Evolutionary conservation across 225 moss, liverwort and hornwort genomes (phyloP).

Genomic region (Straminergon stramineum): DNA sequence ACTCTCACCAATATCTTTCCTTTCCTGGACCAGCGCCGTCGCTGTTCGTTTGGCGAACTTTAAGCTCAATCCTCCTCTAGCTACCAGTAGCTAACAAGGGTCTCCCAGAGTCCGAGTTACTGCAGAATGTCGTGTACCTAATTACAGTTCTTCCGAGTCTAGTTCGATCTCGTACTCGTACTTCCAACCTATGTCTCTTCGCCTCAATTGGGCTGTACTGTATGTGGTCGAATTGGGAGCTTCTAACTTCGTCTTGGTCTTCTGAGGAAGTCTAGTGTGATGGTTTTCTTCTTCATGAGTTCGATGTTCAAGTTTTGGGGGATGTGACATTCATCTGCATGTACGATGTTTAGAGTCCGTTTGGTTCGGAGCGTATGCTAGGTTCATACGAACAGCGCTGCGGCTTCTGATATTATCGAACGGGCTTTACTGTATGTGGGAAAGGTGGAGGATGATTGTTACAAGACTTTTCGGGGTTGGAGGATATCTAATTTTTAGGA

Average conservation of each 20-base stretch:
- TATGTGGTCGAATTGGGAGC: neutral
- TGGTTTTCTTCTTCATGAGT: rapidly evolving
- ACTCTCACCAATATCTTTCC: neutral
- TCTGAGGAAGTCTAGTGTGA: neutral
- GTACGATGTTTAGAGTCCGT: neutral
- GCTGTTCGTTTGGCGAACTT: neutral
- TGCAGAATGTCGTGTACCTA: neutral
- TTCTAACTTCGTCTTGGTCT: too few species aligned
- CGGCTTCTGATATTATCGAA: too few species aligned
- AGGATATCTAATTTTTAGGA: neutral
- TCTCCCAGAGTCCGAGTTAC: neutral
- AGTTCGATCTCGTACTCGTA: neutral
- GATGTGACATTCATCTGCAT: neutral
- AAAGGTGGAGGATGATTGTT: neutral
- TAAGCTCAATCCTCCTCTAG: neutral
- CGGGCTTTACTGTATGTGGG: neutral
- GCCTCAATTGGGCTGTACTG: neutral
- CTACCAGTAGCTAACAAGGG: too few species aligned
- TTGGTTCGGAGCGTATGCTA: neutral
- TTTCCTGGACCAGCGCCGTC: neutral
- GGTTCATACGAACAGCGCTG: neutral
- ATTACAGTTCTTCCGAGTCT: neutral
- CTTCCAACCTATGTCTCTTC: neutral
- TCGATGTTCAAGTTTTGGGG: neutral
- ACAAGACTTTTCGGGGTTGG: neutral